Conservation (phyloP, 2,329 filamentous ascomycete species). For the Thielaviopsis ethacetica region DNA sequence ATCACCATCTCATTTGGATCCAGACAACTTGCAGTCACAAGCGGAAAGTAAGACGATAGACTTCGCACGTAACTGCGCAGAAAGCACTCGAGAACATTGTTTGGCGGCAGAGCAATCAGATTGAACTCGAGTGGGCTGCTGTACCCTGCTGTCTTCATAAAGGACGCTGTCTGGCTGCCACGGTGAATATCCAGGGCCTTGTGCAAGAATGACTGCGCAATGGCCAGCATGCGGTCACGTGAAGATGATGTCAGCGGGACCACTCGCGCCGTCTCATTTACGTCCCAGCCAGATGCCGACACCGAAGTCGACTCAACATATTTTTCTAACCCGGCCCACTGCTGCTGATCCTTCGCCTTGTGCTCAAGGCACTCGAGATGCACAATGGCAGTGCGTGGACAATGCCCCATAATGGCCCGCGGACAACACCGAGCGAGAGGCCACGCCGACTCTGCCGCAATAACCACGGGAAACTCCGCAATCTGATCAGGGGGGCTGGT, state of each 20-base stretch:
- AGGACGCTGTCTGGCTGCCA: constrained; percentile 17
- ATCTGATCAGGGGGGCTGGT: constrained; percentile 18
- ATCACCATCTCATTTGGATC: constrained; percentile 53
- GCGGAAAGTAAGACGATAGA: constrained; percentile 48
- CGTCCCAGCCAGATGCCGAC: constrained; percentile 19
- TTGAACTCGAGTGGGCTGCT: constrained; percentile 35
- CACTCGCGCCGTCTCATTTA: constrained; percentile 24
- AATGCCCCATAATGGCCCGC: constrained; percentile 26
- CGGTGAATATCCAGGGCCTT: constrained; percentile 54
- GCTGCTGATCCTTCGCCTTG: constrained; percentile 28
- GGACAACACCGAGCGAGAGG: constrained; percentile 34
- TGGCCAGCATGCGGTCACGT: constrained; percentile 53
- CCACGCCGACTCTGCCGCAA: constrained; percentile 33
- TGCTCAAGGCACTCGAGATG: constrained; percentile 35
- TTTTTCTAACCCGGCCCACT: constrained; percentile 28
- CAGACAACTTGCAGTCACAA: constrained; percentile 41
- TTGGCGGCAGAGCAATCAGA: constrained; percentile 49
- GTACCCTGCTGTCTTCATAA: constrained; percentile 22
- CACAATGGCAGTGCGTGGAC: constrained; percentile 32
- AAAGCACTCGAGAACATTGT: constrained; percentile 50
- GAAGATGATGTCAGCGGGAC: constrained; percentile 32
- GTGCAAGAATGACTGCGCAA: constrained; percentile 53
- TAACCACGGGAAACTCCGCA: constrained; percentile 29
- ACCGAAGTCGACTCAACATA: constrained; percentile 20
- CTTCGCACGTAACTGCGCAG: constrained; percentile 48